phyloP scores from a whole-genome alignment of 345 rosid genomes.

The Streptanthus diversifolius region DNA sequence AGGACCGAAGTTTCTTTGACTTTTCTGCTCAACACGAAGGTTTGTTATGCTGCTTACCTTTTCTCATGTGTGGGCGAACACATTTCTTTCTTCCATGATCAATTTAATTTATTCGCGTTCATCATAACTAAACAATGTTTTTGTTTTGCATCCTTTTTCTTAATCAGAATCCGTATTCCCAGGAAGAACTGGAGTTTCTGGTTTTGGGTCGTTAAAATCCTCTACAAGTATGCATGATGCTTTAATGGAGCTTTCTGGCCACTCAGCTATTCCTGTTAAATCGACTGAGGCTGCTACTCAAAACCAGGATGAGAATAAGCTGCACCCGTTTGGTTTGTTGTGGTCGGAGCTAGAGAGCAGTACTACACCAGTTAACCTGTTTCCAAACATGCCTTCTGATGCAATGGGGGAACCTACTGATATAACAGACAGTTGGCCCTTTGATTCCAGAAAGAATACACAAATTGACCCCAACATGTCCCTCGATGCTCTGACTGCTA shows the following conservation, averaged over 20 bases:
- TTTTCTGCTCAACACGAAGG: slow-evolving; percentile 50
- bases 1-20: slow-evolving; percentile 34
- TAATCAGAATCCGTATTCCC: slow-evolving; percentile 49
- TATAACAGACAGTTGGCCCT: slow-evolving; percentile 37
- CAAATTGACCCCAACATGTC: slow-evolving; percentile 24
- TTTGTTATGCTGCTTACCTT: slow-evolving; percentile 23
- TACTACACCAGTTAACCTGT: slow-evolving; percentile 33
- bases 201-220: slow-evolving; percentile 16
- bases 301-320: slow-evolving; percentile 44
- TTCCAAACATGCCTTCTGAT: slow-evolving; percentile 37
- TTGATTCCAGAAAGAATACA: slow-evolving; percentile 31
- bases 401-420: slow-evolving; percentile 30
- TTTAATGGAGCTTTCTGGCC: slow-evolving; percentile 26
- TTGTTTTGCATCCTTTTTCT: background rate
- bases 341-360: slow-evolving; percentile 58
- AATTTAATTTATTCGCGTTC: background rate
- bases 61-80: background rate
- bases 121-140: background rate
- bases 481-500: slow-evolving; percentile 36
- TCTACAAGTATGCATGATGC: slow-evolving; percentile 33
- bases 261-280: slow-evolving; percentile 36
- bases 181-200: slow-evolving; percentile 43
- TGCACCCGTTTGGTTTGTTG: slow-evolving; percentile 63
- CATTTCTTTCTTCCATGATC: background rate
- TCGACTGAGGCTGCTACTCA: slow-evolving; percentile 28